Conservation (phyloP, 2,329 filamentous ascomycete species). For the Pyrenophora tritici-repentis region DNA sequence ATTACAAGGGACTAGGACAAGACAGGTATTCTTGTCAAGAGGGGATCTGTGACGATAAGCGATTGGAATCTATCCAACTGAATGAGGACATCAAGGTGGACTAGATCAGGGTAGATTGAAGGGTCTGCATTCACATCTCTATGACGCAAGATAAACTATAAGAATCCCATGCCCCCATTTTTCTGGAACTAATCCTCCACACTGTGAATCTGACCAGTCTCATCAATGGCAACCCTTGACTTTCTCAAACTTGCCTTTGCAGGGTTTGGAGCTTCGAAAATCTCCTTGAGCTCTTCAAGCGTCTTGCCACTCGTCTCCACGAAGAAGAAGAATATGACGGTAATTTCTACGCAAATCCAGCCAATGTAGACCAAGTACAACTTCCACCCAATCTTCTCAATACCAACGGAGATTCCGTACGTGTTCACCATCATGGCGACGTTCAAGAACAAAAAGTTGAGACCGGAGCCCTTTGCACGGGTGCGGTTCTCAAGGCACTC, state of each 20-base stretch:
- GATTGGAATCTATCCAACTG: no score
- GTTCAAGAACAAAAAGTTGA: conserved; percentile 44
- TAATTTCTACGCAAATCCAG: conserved; percentile 41
- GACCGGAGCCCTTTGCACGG: conserved; percentile 44
- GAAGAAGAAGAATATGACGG: conserved; percentile 39
- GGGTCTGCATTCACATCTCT: no score
- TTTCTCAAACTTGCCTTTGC: conserved; percentile 30
- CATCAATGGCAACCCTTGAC: conserved; percentile 33
- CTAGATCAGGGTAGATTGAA: no score
- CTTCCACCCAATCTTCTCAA: conserved; percentile 41
- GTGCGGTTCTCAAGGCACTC: conserved; percentile 49
- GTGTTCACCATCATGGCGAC: conserved; percentile 43
- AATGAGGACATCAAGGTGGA: no score
- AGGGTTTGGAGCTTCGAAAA: conserved; percentile 40
- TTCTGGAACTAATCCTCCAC: conserved; percentile 10
- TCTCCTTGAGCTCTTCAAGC: conserved; percentile 39
- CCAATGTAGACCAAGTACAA: conserved; percentile 40
- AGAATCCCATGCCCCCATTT: no score
- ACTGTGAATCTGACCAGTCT: conserved; percentile 31
- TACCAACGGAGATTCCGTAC: conserved; percentile 40
- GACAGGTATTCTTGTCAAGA: no score
- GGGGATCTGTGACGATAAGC: no score
- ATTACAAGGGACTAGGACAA: no score
- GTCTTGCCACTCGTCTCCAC: conserved; percentile 43
- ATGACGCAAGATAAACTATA: no score